Evolutionary conservation across 2,329 filamentous ascomycete genomes (phyloP).

Genomic region (Zalaria sp.): DNA sequence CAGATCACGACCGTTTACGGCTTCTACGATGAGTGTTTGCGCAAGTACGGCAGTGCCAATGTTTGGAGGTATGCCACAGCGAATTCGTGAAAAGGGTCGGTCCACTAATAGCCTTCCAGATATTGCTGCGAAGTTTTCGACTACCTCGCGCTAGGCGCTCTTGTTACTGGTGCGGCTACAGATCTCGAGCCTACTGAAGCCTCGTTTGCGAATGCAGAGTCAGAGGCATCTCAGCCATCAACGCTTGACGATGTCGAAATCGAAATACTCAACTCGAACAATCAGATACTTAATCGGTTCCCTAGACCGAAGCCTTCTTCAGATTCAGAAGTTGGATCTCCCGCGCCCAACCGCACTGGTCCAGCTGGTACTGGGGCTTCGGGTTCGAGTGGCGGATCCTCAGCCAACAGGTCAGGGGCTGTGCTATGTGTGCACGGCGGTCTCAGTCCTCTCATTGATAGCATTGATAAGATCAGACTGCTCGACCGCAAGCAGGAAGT

Average conservation of each 20-base stretch:
- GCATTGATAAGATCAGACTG: constrained; percentile 86
- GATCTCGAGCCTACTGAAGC: constrained; percentile 47
- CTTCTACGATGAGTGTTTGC: constrained; percentile 93
- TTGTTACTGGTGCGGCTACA: constrained; percentile 71
- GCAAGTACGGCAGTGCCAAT: constrained; percentile 93
- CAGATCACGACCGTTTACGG: constrained; percentile 97
- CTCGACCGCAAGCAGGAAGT: constrained; percentile 97
- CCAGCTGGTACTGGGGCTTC: constrained; percentile 70
- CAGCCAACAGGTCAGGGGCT: constrained; percentile 57
- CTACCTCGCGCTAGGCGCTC: constrained; percentile 80
- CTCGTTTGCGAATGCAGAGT: constrained; percentile 31
- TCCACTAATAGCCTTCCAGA: constrained; percentile 9
- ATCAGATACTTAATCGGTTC: constrained; percentile 63
- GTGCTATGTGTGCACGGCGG: constrained; percentile 94
- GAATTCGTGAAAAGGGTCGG: no score
- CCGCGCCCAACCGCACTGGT: constrained; percentile 31
- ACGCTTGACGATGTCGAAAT: constrained; percentile 71
- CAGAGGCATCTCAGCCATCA: constrained; percentile 33
- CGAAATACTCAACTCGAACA: constrained; percentile 77
- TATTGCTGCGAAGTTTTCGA: constrained; percentile 97
- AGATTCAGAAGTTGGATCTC: constrained; percentile 14
- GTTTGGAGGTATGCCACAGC: constrained; percentile 58
- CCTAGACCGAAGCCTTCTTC: constrained; percentile 29
- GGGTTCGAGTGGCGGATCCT: constrained; percentile 44
- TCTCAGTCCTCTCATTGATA: constrained; percentile 79